Evolutionary conservation across 208 protist species (phyloP).

Genomic region (Trypanosoma grayi): DNA sequence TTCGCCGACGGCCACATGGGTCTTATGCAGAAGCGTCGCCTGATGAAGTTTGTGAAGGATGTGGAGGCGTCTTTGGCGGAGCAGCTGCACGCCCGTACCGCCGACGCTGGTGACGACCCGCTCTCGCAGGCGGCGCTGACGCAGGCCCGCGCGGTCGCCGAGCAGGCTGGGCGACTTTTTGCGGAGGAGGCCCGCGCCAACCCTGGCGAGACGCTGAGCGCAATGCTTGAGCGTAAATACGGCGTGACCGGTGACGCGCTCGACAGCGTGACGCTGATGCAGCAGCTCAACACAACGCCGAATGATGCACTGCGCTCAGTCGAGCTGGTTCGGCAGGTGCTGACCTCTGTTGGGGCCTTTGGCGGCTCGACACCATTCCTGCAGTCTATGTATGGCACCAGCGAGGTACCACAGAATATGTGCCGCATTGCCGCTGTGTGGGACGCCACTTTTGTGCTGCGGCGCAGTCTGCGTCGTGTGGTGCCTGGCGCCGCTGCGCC

Average conservation of each 20-base stretch:
- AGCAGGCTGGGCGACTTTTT: slow-evolving; percentile 15
- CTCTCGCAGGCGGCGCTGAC: slow-evolving; percentile 6
- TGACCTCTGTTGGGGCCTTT: slow-evolving; percentile 81
- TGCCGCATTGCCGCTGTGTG: slow-evolving; percentile 86
- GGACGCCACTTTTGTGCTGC: slow-evolving; percentile 77
- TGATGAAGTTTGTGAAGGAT: slow-evolving; percentile 92
- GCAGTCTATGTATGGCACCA: slow-evolving; percentile 65
- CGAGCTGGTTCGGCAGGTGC: slow-evolving; percentile 48
- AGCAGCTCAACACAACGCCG: slow-evolving; percentile 38
- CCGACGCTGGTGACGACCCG: slow-evolving; percentile 44
- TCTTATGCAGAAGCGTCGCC: slow-evolving; percentile 87
- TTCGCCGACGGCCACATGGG: slow-evolving; percentile 58
- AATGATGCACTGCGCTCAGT: slow-evolving; percentile 30
- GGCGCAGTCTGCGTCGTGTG: slow-evolving; percentile 49
- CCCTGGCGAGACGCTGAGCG: slow-evolving; percentile 33
- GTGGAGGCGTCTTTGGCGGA: slow-evolving; percentile 67
- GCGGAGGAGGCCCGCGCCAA: slow-evolving; percentile 8
- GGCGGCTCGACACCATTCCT: slow-evolving; percentile 75
- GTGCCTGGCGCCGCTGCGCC: slow-evolving; percentile 26
- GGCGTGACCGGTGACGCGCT: slow-evolving; percentile 31
- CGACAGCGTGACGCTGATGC: slow-evolving; percentile 68
- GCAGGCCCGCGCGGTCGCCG: slow-evolving; percentile 19
- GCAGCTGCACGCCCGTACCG: slow-evolving; percentile 65
- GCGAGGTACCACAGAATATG: slow-evolving; percentile 86
- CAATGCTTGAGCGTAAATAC: slow-evolving; percentile 54